phyloP scores from a whole-genome alignment of 2,329 filamentous ascomycete species.

The Gliomastix tumulicola region DNA sequence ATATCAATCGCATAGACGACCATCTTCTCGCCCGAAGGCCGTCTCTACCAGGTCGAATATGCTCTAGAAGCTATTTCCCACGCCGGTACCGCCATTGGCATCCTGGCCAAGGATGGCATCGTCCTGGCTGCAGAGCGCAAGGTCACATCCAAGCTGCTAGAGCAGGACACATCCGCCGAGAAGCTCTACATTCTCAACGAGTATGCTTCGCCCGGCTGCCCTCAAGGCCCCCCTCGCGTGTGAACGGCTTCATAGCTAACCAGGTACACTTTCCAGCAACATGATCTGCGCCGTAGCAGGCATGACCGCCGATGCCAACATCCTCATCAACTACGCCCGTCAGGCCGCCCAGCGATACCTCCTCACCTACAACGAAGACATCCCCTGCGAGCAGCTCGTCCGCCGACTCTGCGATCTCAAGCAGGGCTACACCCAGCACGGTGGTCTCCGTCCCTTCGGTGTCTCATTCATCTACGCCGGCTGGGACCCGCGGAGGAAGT shows the following conservation, averaged over 20 bases:
- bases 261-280: conserved; percentile 79
- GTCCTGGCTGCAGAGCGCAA: conserved; percentile 97
- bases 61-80: conserved; percentile 98
- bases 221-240: neutral
- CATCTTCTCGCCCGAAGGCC: conserved; percentile 98
- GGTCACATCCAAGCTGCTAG: conserved; percentile 96
- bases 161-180: conserved; percentile 99
- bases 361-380: conserved; percentile 99
- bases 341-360: conserved; percentile 96
- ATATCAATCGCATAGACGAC: too few species aligned
- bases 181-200: conserved; percentile 99
- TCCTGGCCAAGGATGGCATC: conserved; percentile 96
- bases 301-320: conserved; percentile 99
- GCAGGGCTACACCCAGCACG: conserved; percentile 98
- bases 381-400: conserved; percentile 97
- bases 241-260: neutral
- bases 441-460: conserved; percentile 94
- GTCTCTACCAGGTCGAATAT: conserved; percentile 99
- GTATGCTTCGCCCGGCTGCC: conserved; percentile 49
- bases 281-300: conserved; percentile 99
- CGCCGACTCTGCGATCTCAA: conserved; percentile 95
- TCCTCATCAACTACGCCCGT: conserved; percentile 99
- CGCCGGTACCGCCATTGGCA: conserved; percentile 92
- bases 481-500: conserved; percentile 91
- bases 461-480: conserved; percentile 99